Evolutionary conservation across 176 grass and related monocot species (phyloP).

Genomic region (Triticum monococcum): DNA sequence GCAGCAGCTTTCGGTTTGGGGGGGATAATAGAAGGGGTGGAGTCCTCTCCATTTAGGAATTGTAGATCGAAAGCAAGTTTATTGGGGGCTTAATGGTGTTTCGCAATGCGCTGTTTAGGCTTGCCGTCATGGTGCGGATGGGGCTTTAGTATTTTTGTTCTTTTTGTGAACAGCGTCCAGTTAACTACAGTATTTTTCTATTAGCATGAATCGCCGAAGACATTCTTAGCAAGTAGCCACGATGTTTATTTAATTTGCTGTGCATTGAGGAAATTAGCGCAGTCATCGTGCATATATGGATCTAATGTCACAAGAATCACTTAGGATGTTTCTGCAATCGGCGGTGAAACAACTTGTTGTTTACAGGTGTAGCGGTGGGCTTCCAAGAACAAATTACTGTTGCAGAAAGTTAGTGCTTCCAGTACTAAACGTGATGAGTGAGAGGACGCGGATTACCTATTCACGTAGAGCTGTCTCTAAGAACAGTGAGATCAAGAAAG

Average conservation of each 20-base stretch:
- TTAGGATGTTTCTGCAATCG: not conserved
- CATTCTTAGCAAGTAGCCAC: not conserved
- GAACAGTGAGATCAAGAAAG: constrained; percentile 35
- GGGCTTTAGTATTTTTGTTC: not conserved
- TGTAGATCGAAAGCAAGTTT: not conserved
- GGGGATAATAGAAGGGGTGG: not conserved
- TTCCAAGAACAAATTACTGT: constrained; percentile 25
- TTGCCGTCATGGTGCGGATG: not conserved
- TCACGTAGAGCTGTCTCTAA: constrained; percentile 45
- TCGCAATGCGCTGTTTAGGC: not conserved
- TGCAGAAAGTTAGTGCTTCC: constrained; percentile 23
- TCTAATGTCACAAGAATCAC: not conserved
- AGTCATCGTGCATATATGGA: not conserved
- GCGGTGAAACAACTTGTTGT: not conserved
- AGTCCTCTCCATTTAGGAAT: not conserved
- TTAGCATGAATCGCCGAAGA: not conserved
- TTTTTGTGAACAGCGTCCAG: not conserved
- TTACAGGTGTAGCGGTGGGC: constrained; percentile 20
- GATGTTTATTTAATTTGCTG: not conserved
- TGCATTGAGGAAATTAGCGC: not conserved
- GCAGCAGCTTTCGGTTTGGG: not conserved
- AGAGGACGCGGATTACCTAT: constrained; percentile 32
- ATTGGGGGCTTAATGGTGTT: not conserved
- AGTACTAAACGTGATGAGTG: constrained; percentile 39
- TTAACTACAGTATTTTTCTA: not conserved